phyloP scores from a whole-genome alignment of 108 stramenopile genomes.

The Cylindrotheca closterium region DNA sequence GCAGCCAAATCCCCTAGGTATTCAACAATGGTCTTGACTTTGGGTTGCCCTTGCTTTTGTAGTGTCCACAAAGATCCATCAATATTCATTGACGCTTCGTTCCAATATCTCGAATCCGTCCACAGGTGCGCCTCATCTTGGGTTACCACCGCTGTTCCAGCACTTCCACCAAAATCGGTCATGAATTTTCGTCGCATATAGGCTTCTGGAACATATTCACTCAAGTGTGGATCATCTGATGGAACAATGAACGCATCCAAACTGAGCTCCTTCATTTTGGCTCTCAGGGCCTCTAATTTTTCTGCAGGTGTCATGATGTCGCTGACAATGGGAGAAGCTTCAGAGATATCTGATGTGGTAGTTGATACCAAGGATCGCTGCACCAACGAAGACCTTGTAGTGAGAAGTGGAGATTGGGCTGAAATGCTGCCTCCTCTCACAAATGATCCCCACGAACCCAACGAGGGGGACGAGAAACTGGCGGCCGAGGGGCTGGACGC shows the following conservation, averaged over 20 bases:
- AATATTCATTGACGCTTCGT: slow-evolving; percentile 86
- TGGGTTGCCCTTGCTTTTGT: slow-evolving; percentile 79
- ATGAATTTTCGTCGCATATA: slow-evolving; percentile 89
- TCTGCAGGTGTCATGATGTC: slow-evolving; percentile 40
- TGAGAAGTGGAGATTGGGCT: neutral
- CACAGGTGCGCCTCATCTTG: slow-evolving; percentile 60
- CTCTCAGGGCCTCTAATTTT: slow-evolving; percentile 55
- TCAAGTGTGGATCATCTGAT: slow-evolving; percentile 88
- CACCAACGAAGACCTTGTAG: neutral
- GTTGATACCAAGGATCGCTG: neutral
- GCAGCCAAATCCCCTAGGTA: slow-evolving; percentile 55
- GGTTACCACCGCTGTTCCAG: slow-evolving; percentile 93
- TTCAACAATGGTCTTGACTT: slow-evolving; percentile 66
- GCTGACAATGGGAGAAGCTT: neutral
- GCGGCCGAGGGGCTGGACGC: slow-evolving; percentile 1
- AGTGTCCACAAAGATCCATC: slow-evolving; percentile 70
- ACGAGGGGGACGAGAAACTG: neutral
- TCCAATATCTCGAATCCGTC: slow-evolving; percentile 96
- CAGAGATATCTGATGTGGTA: slow-evolving; percentile 2
- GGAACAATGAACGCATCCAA: slow-evolving; percentile 83
- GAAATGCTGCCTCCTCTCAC: neutral
- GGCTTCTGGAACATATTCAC: slow-evolving; percentile 92
- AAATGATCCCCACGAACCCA: neutral
- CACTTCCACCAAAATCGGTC: slow-evolving; percentile 91
- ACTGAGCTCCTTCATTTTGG: slow-evolving; percentile 54